A percentile compares a stretch with the other conserved stretches of the same genome.
phyloP scores from a whole-genome alignment of 257 asterid species.

The Solanum sitiens region DNA sequence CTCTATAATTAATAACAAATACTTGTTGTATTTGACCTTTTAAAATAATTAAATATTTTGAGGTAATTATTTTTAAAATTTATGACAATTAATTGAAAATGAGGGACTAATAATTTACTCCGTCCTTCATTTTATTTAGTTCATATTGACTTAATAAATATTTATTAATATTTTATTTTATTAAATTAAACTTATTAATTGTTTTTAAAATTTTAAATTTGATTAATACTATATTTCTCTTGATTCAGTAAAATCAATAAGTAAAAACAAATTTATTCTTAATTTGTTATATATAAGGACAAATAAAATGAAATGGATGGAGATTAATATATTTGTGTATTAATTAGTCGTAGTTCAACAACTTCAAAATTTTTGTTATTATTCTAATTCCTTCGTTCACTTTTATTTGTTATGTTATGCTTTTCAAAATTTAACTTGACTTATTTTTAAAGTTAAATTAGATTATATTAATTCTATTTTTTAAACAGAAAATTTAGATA shows the following conservation, averaged over 20 bases:
- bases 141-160: background rate
- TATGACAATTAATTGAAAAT: background rate
- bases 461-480: rapidly evolving
- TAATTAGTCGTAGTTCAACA: background rate
- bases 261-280: background rate
- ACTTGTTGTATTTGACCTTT: background rate
- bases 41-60: background rate
- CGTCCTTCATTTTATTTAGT: no score
- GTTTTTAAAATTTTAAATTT: no score
- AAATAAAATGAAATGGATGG: background rate
- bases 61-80: background rate
- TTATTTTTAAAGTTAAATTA: no score
- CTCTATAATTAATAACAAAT: no score
- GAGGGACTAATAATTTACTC: background rate
- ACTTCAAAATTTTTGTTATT: background rate
- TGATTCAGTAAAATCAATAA: background rate
- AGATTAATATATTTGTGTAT: background rate
- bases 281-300: background rate
- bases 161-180: no score
- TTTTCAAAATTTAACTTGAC: no score
- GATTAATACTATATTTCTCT: no score
- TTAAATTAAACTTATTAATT: no score
- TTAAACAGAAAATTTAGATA: no score
- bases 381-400: no score
- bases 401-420: rapidly evolving